phyloP scores from a whole-genome alignment of 257 asterid genomes.

The Lantana camara region DNA sequence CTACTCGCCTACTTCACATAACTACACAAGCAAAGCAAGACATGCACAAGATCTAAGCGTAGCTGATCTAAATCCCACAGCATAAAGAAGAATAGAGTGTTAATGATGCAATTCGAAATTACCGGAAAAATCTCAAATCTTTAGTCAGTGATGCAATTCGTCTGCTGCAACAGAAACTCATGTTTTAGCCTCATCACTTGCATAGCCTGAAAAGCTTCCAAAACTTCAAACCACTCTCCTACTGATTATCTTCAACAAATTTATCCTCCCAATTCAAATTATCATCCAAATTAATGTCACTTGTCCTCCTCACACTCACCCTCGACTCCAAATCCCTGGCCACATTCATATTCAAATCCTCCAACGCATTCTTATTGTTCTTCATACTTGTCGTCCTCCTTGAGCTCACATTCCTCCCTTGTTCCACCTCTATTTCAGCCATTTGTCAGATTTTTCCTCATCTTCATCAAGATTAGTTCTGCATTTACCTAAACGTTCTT shows the following conservation, averaged over 20 bases:
- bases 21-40: constrained; percentile 16
- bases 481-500: constrained; percentile 1
- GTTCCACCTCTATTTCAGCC: constrained; percentile 35
- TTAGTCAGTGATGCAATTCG: constrained; percentile 27
- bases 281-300: constrained; percentile 31
- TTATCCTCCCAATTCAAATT: constrained; percentile 22
- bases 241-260: constrained; percentile 16
- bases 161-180: constrained; percentile 57
- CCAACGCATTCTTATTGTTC: constrained; percentile 12
- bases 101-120: constrained; percentile 12
- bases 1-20: neutral
- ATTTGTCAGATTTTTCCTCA: constrained; percentile 21
- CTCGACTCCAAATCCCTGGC: constrained; percentile 19
- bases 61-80: neutral
- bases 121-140: constrained; percentile 13
- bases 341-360: constrained; percentile 22
- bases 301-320: constrained; percentile 40
- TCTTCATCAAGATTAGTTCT: neutral
- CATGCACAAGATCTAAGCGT: constrained; percentile 6
- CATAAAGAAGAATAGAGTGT: neutral
- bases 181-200: constrained; percentile 67
- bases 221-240: constrained; percentile 66
- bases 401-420: constrained; percentile 14
- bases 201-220: constrained; percentile 58
- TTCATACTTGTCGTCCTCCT: constrained; percentile 33